These are phyloP conservation scores for Naganishia friedmannii DNA, from an alignment of 768 basidiomycete species.

Conservation along the genomic window DNA sequence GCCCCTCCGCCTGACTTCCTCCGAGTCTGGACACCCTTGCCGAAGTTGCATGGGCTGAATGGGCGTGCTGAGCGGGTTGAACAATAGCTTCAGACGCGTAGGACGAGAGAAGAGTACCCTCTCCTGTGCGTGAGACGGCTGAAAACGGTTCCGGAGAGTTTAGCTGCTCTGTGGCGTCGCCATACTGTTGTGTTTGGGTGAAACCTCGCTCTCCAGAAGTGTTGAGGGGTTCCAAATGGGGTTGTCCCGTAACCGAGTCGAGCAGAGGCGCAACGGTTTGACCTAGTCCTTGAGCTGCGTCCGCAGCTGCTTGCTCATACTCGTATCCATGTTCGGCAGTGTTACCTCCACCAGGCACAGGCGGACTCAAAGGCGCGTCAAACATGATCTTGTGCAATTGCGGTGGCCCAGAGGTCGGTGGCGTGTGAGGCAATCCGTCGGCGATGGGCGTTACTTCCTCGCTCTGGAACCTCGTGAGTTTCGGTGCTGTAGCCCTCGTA, in stretches of 20 bases:
- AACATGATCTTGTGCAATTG: conserved; percentile 21
- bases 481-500: not conserved
- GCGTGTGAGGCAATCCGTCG: not conserved
- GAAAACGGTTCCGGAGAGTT: conserved; percentile 17
- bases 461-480: conserved; percentile 22
- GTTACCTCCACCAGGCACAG: not conserved
- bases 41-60: conserved; percentile 12
- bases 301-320: conserved; percentile 25
- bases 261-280: not conserved
- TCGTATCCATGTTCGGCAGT: conserved; percentile 24
- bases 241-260: conserved; percentile 14
- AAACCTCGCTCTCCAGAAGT: not conserved
- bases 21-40: conserved; percentile 13
- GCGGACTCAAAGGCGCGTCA: conserved; percentile 21
- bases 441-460: not conserved
- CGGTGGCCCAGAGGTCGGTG: conserved; percentile 2
- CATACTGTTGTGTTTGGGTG: not conserved
- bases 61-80: conserved; percentile 16
- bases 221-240: conserved; percentile 5
- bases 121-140: conserved; percentile 15
- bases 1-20: not conserved
- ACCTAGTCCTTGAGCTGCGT: not conserved
- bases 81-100: conserved; percentile 19
- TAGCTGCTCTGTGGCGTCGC: not conserved
- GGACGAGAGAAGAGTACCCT: conserved; percentile 15